These are phyloP conservation scores for Cystofilobasidium capitatum DNA, from an alignment of 768 basidiomycete genomes.

Conservation along the genomic window DNA sequence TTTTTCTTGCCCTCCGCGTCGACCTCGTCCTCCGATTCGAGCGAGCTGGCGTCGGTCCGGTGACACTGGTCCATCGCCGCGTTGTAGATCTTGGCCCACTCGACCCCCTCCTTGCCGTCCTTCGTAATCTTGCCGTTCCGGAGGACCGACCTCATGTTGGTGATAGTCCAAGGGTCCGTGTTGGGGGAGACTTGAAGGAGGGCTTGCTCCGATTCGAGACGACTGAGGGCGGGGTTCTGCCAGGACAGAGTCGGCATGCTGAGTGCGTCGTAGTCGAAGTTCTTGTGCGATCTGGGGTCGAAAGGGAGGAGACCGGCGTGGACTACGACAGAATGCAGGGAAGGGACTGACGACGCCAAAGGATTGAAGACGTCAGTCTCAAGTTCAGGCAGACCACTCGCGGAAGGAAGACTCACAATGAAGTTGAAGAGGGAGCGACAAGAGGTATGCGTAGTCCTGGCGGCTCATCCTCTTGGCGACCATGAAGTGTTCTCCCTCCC, in stretches of 20 bases:
- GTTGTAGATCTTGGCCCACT: constrained; percentile 68
- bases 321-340: constrained; percentile 63
- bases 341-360: constrained; percentile 45
- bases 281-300: constrained; percentile 45
- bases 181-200: constrained; percentile 59
- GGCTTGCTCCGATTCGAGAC: constrained; percentile 11
- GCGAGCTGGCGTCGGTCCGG: constrained; percentile 11
- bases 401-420: constrained; percentile 41
- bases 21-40: constrained; percentile 12
- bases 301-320: constrained; percentile 74
- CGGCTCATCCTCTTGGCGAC: constrained; percentile 62
- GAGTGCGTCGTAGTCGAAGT: too few species aligned
- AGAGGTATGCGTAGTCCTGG: constrained; percentile 60
- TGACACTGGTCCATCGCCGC: constrained; percentile 36
- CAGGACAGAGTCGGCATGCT: not conserved
- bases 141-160: constrained; percentile 60
- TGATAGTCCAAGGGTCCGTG: constrained; percentile 58
- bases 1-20: constrained; percentile 48
- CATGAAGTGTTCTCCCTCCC: constrained; percentile 66
- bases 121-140: constrained; percentile 43
- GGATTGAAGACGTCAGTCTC: not conserved
- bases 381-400: not conserved
- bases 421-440: constrained; percentile 60
- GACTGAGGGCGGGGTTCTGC: not conserved
- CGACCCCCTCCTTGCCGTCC: constrained; percentile 48